Evolutionary conservation across 2,329 filamentous ascomycete species (phyloP), one percentile per base, ranked within the genome.

Genomic region (Neonectria faginata): DNA sequence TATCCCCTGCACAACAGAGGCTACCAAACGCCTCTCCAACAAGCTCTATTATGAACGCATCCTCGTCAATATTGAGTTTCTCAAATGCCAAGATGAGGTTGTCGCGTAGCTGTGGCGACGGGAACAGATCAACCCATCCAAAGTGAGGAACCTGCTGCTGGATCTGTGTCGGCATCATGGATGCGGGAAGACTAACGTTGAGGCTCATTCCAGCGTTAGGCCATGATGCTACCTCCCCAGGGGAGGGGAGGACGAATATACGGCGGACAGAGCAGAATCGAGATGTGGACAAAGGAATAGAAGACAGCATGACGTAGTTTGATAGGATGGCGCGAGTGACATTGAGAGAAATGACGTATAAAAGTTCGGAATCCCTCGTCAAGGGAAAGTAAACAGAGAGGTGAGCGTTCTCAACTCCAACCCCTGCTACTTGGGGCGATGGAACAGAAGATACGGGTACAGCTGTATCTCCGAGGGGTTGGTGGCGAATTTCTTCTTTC

Each of bases 341-440:
- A n/a, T 70, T 70, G 56, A 70, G 33, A 1, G 64, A 57, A 29
- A 70, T 69, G 50, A 70, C 62, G 52, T 67, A 64, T 9, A 70
- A 54, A 29, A 70, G 66, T n/a, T 62, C 62, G 25, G 67, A 54
- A 47, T 70, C 68, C 18, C 55, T 51, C 1, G 67, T 65, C 3
- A 70, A 29, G 20, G 68, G 68, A 31, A 70, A 70, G 57, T 70
- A 67, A 20, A 58, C 33, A 10, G 25, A 5, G 10, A 44, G 41
- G n/a, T 4, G 41, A 20, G n/a, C 3, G 7, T 18, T 9, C 9
- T 27, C 18, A 27, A 2, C 12, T 14, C 33, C 22, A 18, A 25
- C 25, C 12, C 25, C n/a, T 44, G 10, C 42, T 6, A 5, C 9
- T 41, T 50, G 27, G 11, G 10, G 12, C 39, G 31, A 12, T 44